Percentiles rank a stretch among this genome's conserved stretches.
These are phyloP conservation scores for Fagopyrum esculentum DNA, from an alignment of 148 eudicot species.

Conservation along the genomic window DNA sequence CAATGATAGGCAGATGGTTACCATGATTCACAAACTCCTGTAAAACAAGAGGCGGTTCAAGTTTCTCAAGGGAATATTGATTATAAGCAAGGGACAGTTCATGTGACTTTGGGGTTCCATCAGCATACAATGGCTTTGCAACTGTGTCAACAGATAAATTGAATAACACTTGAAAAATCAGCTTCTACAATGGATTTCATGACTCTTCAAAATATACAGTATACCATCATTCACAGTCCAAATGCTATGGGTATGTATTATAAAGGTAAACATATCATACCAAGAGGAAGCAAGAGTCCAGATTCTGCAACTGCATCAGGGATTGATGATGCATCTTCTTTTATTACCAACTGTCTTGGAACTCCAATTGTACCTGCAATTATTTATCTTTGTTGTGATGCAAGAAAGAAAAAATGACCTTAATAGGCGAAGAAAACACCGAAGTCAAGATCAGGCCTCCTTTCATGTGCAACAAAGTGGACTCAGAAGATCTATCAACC, in stretches of 20 bases:
- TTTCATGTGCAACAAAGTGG: not conserved
- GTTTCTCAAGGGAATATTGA: conserved; percentile 42
- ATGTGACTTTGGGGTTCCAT: conserved; percentile 71
- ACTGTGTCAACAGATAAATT: conserved; percentile 26
- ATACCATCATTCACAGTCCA: not conserved
- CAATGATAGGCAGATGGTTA: conserved; percentile 9
- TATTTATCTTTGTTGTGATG: not conserved
- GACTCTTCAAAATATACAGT: not conserved
- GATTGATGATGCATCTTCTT: conserved; percentile 46
- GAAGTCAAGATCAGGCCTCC: not conserved
- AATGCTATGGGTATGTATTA: not conserved
- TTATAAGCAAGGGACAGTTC: conserved; percentile 61
- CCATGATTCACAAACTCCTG: conserved; percentile 75
- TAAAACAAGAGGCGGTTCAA: conserved; percentile 62
- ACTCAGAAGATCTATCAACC: not conserved
- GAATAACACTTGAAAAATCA: not conserved
- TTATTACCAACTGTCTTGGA: conserved; percentile 62
- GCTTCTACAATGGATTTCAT: not conserved
- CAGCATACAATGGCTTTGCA: conserved; percentile 56
- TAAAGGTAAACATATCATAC: conserved; percentile 19
- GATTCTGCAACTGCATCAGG: conserved; percentile 50
- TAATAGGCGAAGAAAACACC: not conserved
- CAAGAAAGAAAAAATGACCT: not conserved
- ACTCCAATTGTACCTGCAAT: conserved; percentile 53
- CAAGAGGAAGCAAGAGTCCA: conserved; percentile 61